Percentiles rank a stretch among this genome's conserved stretches.
These are phyloP conservation scores for Verbascum thapsus DNA, from an alignment of 257 asterid genomes.

Conservation along the genomic window DNA sequence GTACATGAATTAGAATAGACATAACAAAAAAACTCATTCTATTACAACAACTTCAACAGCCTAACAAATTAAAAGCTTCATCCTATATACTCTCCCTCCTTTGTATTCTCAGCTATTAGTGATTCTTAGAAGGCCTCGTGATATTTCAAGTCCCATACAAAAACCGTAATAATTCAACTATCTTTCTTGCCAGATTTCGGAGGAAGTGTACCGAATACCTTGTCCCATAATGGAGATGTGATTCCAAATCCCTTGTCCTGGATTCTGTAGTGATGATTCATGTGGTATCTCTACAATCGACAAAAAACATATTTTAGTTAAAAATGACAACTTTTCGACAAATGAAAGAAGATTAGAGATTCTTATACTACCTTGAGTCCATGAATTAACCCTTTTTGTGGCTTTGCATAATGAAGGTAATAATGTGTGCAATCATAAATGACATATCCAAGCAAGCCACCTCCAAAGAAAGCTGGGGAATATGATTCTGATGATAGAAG, in stretches of 20 bases:
- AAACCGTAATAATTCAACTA: no score
- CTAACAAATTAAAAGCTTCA: constrained; percentile 21
- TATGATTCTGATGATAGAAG: constrained; percentile 42
- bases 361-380: constrained; percentile 55
- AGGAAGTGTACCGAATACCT: constrained; percentile 74
- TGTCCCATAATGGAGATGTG: constrained; percentile 79
- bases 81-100: constrained; percentile 2
- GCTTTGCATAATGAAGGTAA: constrained; percentile 79
- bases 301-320: not conserved
- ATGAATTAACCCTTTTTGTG: constrained; percentile 51
- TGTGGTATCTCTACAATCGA: constrained; percentile 60
- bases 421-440: constrained; percentile 83
- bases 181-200: constrained; percentile 45
- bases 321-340: not conserved
- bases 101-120: constrained; percentile 30
- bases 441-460: constrained; percentile 71
- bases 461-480: constrained; percentile 64
- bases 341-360: not conserved
- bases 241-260: constrained; percentile 83
- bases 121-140: no score
- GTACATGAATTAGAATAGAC: not conserved
- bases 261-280: constrained; percentile 75
- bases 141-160: no score
- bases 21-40: constrained; percentile 16
- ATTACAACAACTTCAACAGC: no score